phyloP scores from a whole-genome alignment of 148 eudicot genomes.

The Arbutus unedo region DNA sequence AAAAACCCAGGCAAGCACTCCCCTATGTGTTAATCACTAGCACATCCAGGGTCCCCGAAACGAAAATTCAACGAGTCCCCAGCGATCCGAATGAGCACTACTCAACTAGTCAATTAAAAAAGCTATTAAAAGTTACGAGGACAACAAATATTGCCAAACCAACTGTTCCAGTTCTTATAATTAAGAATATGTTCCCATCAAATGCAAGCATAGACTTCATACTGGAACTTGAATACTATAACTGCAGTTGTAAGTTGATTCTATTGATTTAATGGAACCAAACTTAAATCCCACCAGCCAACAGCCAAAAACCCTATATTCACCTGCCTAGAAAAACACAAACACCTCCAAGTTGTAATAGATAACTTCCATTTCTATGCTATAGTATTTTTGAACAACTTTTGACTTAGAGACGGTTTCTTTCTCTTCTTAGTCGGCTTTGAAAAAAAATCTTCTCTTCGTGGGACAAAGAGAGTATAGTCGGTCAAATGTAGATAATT shows the following conservation, averaged over 20 bases:
- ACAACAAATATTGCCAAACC: background rate
- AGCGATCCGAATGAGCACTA: background rate
- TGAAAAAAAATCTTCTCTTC: no score
- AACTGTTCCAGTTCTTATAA: background rate
- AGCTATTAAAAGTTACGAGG: background rate
- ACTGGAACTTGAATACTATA: background rate
- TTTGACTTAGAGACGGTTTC: no score
- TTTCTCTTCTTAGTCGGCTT: no score
- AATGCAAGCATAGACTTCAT: background rate
- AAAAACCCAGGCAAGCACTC: no score
- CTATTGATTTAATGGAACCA: background rate
- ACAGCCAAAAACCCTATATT: background rate
- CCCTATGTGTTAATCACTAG: no score
- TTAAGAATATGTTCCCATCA: background rate
- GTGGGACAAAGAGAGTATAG: no score
- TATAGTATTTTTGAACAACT: no score
- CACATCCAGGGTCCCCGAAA: no score
- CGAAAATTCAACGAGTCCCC: no score
- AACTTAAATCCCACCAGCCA: background rate
- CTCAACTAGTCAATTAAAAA: background rate
- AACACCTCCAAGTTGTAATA: background rate
- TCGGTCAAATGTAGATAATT: no score
- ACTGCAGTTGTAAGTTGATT: background rate
- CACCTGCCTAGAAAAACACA: background rate
- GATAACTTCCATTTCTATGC: background rate